Evolutionary conservation across 108 stramenopile species (phyloP), one percentile per base, ranked within the genome.

Genomic region (Tribonema minus): DNA sequence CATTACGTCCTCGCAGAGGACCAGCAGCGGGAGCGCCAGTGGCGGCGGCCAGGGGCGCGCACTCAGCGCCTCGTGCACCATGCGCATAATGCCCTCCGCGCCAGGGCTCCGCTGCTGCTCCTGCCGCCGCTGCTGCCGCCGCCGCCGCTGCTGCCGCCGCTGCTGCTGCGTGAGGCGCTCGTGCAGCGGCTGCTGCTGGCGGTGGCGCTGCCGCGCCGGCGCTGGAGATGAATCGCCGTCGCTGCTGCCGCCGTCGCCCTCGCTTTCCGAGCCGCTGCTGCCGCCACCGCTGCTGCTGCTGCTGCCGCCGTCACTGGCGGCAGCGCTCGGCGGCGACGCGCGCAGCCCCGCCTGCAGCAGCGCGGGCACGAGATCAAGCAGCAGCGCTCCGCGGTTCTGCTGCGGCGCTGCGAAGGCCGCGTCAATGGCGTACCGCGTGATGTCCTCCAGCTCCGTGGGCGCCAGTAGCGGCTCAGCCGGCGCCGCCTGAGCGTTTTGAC

Each of bases 1-100:
- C 20, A 20, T 36, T 15, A 75, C 38, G 29, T 75, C 74, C 74
- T 54, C 74, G 41, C 64, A 75, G 31, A 46, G 33, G 0, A 75
- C 74, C 33, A 75, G 23, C 6, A 75, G 64, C 6, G 74, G 74
- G 31, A 75, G 40, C 7, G 12, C 74, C 46, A 75, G 64, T 46
- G 37, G 38, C 35, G 34, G 28, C 31, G 74, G 74, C 74, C 74
- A 75, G 32, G 74, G 74, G 33, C 64, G 64, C 23, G 37, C 74
- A 23, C 64, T 40, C 30, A 75, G 31, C 25, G 64, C 64, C 29
- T 58, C 64, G 1, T 33, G 41, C 32, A 75, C 64, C n/a, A 66
- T 64, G 33, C 31, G 37, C 54, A 75, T 12, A 27, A 66, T 26
- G n/a, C 46, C 33, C 54, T 64, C 41, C 37, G 46, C 64, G 7